Base-by-base conservation (phyloP, 495 filamentous ascomycete genomes). In the Neurospora sublineolata region DNA sequence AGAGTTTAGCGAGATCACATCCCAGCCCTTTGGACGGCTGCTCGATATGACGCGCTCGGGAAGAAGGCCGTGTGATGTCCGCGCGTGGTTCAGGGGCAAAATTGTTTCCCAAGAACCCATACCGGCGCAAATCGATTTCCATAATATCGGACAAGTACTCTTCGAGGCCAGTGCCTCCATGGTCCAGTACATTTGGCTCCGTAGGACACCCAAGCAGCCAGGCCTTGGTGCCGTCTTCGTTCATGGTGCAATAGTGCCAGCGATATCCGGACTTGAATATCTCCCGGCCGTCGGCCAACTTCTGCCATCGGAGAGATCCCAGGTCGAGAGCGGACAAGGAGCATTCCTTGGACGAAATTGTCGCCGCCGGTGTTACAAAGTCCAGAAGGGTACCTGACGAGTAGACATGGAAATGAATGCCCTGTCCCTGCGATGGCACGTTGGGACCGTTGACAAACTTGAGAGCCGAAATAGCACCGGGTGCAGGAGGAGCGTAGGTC, bases 221-320 rank as follows among this genome's bases (percentile, higher is more conserved):
- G 11, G 93, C 94, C 75, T 96, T 97, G 3, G 95, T 97, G 1
- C 93, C 94, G 70, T 94, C 90, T 73, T 95, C 89, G 78, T 97
- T 93, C 80, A 97, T 89, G 0, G 93, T 94, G 78, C 95, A 97
- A 78, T 99, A 99, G 79, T 97, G 94, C 96, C 96, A 98, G 68
- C 93, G 89, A 79, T 94, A 98, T 11, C 90, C 90, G 1, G 88
- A 85, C 69, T 91, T 86, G 81, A 97, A 97, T 33, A 98, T 91
- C 77, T 98, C 96, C 37, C 90, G 90, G 10, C 95, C 96, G 73
- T 97, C 94, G 11, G 93, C 94, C 8, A 99, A 82, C 77, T 92
- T 94, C 78, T 95, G 93, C 95, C 95, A 99, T 42, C 93, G 89
- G 68, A 97, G 81, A 16, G 92, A 89, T 70, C 89, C 89, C 14